Evolutionary conservation across 495 filamentous ascomycete genomes (phyloP).

Genomic region (Usnea hakonensis): DNA sequence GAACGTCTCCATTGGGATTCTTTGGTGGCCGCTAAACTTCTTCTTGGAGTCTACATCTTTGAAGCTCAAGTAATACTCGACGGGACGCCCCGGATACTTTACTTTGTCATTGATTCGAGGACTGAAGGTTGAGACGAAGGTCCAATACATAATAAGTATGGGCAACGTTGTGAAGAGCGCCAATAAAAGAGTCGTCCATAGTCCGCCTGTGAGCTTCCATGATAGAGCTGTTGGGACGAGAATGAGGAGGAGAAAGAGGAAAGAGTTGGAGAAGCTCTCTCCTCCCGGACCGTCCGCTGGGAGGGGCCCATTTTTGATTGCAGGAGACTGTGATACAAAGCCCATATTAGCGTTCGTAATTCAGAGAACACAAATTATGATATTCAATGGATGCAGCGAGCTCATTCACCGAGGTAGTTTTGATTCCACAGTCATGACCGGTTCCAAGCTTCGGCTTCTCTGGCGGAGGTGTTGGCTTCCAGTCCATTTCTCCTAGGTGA

Average conservation of each 20-base stretch:
- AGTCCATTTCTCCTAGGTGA: neutral
- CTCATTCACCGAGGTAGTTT: neutral
- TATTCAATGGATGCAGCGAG: neutral
- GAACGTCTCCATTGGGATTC: neutral
- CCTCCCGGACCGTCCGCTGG: neutral
- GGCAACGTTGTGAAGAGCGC: neutral
- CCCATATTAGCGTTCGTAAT: neutral
- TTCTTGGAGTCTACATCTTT: neutral
- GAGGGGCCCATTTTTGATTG: neutral
- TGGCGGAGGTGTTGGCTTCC: neutral
- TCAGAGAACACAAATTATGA: neutral
- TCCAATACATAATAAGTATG: neutral
- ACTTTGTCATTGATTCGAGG: neutral
- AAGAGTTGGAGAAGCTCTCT: neutral
- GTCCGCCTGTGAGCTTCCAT: neutral
- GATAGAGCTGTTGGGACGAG: neutral
- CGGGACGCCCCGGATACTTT: neutral
- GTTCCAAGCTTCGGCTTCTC: neutral
- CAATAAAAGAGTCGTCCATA: neutral
- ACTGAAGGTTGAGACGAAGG: constrained; percentile 1
- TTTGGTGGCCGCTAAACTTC: neutral
- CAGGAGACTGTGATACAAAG: neutral
- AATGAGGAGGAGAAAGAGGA: no score
- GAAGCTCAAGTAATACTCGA: neutral
- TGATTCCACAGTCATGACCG: neutral